These are phyloP conservation scores for Cryptococcus depauperatus DNA, from an alignment of 1,284 basidiomycete species.

Conservation along the genomic window DNA sequence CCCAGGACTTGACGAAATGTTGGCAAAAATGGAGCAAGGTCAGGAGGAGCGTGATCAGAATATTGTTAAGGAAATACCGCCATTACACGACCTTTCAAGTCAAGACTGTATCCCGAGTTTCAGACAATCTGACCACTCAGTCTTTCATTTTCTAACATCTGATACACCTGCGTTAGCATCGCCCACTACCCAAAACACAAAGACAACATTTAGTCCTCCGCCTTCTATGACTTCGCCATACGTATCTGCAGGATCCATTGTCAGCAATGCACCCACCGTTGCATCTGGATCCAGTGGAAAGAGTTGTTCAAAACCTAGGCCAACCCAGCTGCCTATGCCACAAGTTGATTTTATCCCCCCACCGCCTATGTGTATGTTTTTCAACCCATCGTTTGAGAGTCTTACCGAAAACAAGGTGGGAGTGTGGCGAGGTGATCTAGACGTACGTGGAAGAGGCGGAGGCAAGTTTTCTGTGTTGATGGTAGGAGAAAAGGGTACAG, in stretches of 20 bases:
- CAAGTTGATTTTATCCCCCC: slow-evolving; percentile 35
- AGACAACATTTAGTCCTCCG: slow-evolving; percentile 2
- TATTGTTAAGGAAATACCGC: too few species aligned
- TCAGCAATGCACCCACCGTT: slow-evolving; percentile 2
- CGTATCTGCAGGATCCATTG: slow-evolving; percentile 10
- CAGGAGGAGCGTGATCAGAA: slow-evolving; percentile 18
- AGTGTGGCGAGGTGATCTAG: slow-evolving; percentile 39
- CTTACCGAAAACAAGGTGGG: slow-evolving; percentile 37
- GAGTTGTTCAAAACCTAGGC: slow-evolving; percentile 8
- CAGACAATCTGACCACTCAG: neutral
- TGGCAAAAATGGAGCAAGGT: slow-evolving; percentile 36
- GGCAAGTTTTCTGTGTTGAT: slow-evolving; percentile 48
- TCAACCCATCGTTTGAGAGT: slow-evolving; percentile 35
- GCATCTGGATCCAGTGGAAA: neutral
- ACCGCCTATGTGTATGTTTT: slow-evolving; percentile 45
- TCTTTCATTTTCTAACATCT: slow-evolving; percentile 28
- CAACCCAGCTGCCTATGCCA: slow-evolving; percentile 25
- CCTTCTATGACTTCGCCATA: slow-evolving; percentile 12
- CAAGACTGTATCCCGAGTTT: neutral
- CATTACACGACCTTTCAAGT: neutral
- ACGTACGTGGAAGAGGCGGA: slow-evolving; percentile 31
- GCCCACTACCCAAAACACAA: slow-evolving; percentile 2
- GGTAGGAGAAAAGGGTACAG: slow-evolving; percentile 15
- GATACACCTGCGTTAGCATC: slow-evolving; percentile 23
- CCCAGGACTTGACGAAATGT: slow-evolving; percentile 30